phyloP scores from a whole-genome alignment of 1,284 basidiomycete species.

The Ustilago cynodontis region DNA sequence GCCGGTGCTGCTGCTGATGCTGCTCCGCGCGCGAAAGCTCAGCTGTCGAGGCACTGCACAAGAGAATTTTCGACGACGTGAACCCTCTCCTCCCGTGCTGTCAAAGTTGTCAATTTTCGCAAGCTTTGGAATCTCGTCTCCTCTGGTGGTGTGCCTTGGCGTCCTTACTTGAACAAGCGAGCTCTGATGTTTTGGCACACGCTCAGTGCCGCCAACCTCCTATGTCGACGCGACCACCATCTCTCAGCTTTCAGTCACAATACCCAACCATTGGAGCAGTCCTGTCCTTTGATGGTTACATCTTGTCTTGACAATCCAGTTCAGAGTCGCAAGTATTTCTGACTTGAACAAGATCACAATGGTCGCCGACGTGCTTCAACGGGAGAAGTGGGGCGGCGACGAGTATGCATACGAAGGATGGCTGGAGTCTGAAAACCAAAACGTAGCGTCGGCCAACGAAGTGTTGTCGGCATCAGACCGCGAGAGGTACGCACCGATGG shows the following conservation, averaged over 20 bases:
- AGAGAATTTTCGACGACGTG: neutral
- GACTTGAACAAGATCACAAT: too few relatives aligned
- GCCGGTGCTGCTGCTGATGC: too few relatives aligned
- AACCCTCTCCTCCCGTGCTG: neutral
- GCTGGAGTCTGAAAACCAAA: neutral
- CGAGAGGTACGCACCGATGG: slow-evolving; percentile 26
- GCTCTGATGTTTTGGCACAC: neutral
- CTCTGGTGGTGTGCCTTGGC: slow-evolving; percentile 10
- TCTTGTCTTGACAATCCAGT: too few relatives aligned
- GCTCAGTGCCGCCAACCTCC: neutral
- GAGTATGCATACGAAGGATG: neutral
- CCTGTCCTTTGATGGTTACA: too few relatives aligned
- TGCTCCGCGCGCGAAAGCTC: neutral
- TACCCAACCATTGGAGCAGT: too few relatives aligned
- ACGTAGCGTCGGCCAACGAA: neutral
- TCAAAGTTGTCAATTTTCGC: slow-evolving; percentile 8
- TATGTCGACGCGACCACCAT: slow-evolving; percentile 19
- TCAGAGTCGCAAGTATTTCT: too few relatives aligned
- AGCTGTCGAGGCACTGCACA: slow-evolving; percentile 5
- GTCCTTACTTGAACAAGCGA: neutral
- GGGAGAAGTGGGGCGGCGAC: neutral
- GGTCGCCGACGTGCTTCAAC: too few relatives aligned
- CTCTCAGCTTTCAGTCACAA: neutral
- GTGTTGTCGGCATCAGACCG: slow-evolving; percentile 19
- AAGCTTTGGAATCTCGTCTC: slow-evolving; percentile 14